Base-by-base conservation (phyloP, 495 filamentous ascomycete species). In the Trichocladium uniseriatum region DNA sequence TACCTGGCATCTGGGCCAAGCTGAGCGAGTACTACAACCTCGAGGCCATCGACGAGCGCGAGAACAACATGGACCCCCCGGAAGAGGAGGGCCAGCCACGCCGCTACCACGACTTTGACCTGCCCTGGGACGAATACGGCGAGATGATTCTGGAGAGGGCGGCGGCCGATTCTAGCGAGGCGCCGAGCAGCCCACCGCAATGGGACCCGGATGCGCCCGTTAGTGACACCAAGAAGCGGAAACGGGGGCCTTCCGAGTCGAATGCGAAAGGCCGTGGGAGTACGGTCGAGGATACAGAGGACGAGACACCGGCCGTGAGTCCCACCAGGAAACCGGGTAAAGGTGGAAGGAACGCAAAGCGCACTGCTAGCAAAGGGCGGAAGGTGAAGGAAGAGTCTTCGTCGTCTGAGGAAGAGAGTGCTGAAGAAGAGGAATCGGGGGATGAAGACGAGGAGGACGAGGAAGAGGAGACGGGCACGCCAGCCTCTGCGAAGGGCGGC, bases 1-100 rank as follows among this genome's bases (percentile, higher is more conserved):
- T 94, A 41, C 81, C 87, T 4, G 85, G 86, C 8, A 95, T 98
- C 45, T 98, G 92, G 92, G 75, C 73, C 49, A 96, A 97, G 62
- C 77, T 98, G 11, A 65, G 75, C 40, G 79, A 78, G 31, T 78
- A 92, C 39, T 98, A 94, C 72, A 86, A 96, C 62, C 78, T 98
- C 36, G 82, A 88, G 49, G 81, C 82, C 7, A 79, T 96, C 43
- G 87, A 98, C 68, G 87, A 94, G 63, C 80, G 88, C 58, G 92
- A 79, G 42, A 81, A 85, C 54, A 67, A 68, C 44, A 76, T 80
- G 51, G 80, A 84, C 42, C 81, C 84, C 41, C 74, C 77, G 7
- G 79, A 80, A 9, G 75, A 75, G 31, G 75, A 79, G 28, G 69
- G 69, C 14, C 58, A 67, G n/a, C 75, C 72, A 40, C 64, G 69